Evolutionary conservation across 192 early-diverging fungal species (phyloP).

Genomic region (Umbelopsis ramanniana): DNA sequence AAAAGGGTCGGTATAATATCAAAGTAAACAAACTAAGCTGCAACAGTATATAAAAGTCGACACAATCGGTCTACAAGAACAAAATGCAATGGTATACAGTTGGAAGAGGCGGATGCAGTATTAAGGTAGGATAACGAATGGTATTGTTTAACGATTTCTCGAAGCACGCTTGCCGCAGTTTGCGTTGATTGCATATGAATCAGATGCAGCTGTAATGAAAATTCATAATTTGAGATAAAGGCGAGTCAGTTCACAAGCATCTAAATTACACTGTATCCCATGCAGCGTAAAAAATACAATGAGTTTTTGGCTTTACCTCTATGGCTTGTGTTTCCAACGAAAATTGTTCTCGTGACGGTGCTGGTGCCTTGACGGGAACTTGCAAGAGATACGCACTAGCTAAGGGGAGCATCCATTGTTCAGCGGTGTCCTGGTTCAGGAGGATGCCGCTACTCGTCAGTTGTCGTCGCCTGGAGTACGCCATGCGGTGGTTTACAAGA

Average conservation of each 20-base stretch:
- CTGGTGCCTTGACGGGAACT: slow-evolving; percentile 42
- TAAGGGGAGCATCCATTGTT: slow-evolving; percentile 51
- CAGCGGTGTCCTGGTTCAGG: slow-evolving; percentile 19
- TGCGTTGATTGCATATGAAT: slow-evolving; percentile 35
- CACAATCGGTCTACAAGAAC: slow-evolving; percentile 52
- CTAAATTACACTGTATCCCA: no score
- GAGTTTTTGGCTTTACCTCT: slow-evolving; percentile 37
- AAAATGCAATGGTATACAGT: slow-evolving; percentile 55
- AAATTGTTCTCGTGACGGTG: slow-evolving; percentile 49
- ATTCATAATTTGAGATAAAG: not conserved
- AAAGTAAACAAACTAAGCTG: slow-evolving; percentile 8
- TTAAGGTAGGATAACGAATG: slow-evolving; percentile 56
- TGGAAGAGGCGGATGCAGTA: slow-evolving; percentile 45
- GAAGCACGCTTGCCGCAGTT: slow-evolving; percentile 43
- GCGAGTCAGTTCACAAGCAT: no score
- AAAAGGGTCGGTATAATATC: not conserved
- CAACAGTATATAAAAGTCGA: slow-evolving; percentile 47
- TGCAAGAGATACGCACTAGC: slow-evolving; percentile 56
- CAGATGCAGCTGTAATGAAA: slow-evolving; percentile 41
- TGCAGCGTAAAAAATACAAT: no score
- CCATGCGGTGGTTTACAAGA: slow-evolving; percentile 55
- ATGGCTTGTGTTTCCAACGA: slow-evolving; percentile 43
- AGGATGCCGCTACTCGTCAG: slow-evolving; percentile 25
- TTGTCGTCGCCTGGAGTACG: slow-evolving; percentile 43
- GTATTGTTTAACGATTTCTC: slow-evolving; percentile 56